Evolutionary conservation across 2,329 filamentous ascomycete species (phyloP).

Genomic region (Colletotrichum sp.): DNA sequence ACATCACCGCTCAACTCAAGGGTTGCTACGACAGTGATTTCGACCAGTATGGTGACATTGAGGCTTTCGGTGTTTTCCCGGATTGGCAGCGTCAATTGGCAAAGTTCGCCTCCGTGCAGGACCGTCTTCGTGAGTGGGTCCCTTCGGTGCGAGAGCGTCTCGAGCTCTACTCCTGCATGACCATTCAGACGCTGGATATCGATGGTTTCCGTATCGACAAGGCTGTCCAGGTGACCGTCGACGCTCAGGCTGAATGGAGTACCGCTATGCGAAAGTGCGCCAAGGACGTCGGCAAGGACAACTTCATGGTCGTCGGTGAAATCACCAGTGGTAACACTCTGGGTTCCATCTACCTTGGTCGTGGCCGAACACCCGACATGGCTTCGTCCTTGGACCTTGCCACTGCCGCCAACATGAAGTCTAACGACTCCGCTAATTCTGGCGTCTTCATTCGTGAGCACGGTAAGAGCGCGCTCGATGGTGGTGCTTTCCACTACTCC

Average conservation of each 20-base stretch:
- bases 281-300: slow-evolving; percentile 58
- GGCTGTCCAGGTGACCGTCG: slow-evolving; percentile 66
- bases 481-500: slow-evolving; percentile 45
- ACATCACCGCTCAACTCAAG: slow-evolving; percentile 49
- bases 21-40: slow-evolving; percentile 70
- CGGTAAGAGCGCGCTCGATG: slow-evolving; percentile 49
- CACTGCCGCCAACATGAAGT: slow-evolving; percentile 19
- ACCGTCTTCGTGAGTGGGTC: slow-evolving; percentile 69
- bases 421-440: slow-evolving; percentile 13
- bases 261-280: slow-evolving; percentile 63
- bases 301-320: slow-evolving; percentile 69
- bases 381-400: slow-evolving; percentile 19
- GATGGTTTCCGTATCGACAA: slow-evolving; percentile 73
- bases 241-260: slow-evolving; percentile 64
- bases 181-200: slow-evolving; percentile 66
- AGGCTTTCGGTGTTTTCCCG: slow-evolving; percentile 66
- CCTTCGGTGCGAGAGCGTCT: slow-evolving; percentile 62
- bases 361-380: slow-evolving; percentile 53
- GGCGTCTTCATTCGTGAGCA: slow-evolving; percentile 60
- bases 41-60: slow-evolving; percentile 66
- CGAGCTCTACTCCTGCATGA: slow-evolving; percentile 66
- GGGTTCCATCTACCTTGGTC: slow-evolving; percentile 65
- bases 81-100: slow-evolving; percentile 68
- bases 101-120: slow-evolving; percentile 71
- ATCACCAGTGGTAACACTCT: slow-evolving; percentile 67